Conservation (phyloP, 768 basidiomycete genomes). For the Podaxis sp. region DNA sequence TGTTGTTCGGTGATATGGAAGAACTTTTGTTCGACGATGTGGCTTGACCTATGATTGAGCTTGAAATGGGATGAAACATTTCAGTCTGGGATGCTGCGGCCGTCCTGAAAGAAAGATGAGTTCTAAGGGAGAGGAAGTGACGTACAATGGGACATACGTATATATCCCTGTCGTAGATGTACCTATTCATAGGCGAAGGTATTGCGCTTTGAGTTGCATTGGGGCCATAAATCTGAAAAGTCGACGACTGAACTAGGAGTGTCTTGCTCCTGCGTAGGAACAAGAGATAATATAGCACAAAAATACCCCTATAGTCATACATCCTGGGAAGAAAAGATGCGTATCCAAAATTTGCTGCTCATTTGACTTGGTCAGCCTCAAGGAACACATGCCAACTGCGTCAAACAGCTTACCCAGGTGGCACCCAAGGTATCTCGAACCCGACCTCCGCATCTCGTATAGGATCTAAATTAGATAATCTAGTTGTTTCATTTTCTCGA, state of each 20-base stretch:
- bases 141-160: too few relatives aligned
- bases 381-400: neutral
- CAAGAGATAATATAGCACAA: neutral
- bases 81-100: too few relatives aligned
- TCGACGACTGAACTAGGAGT: neutral
- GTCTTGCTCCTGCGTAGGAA: neutral
- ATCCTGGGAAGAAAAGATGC: neutral
- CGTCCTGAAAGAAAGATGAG: too few relatives aligned
- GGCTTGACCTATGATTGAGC: neutral
- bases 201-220: neutral
- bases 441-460: neutral
- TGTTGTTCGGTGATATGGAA: neutral
- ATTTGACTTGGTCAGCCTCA: neutral
- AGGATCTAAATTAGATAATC: neutral
- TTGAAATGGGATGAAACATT: neutral
- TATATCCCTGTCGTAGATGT: neutral
- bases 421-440: conserved; percentile 4
- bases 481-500: neutral
- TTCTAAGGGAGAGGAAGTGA: too few relatives aligned
- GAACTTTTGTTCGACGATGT: neutral
- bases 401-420: conserved; percentile 1
- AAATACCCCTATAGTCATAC: neutral
- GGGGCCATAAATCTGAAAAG: conserved; percentile 2
- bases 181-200: neutral
- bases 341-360: conserved; percentile 6